Evolutionary conservation across 1,284 basidiomycete species (phyloP).

Genomic region (Puccinia horiana): DNA sequence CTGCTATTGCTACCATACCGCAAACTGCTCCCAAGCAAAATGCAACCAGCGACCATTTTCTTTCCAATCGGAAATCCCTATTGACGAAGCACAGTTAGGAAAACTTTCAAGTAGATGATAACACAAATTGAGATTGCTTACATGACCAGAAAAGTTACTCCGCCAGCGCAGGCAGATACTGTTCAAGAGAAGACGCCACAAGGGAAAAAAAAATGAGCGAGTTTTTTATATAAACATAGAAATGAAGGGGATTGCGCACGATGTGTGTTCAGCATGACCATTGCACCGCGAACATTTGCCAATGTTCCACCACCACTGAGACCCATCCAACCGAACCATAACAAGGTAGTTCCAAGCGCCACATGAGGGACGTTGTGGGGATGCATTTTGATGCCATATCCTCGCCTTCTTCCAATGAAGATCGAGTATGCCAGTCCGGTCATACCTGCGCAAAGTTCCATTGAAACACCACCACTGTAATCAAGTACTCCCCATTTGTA

Average conservation of each 20-base stretch:
- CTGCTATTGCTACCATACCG: conserved; percentile 87
- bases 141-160: conserved; percentile 83
- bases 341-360: conserved; percentile 79
- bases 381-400: conserved; percentile 80
- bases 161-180: conserved; percentile 71
- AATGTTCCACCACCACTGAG: conserved; percentile 71
- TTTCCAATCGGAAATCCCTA: conserved; percentile 60
- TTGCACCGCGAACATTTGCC: conserved; percentile 82
- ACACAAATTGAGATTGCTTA: conserved; percentile 65
- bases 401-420: conserved; percentile 83
- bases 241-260: conserved; percentile 46
- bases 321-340: conserved; percentile 96
- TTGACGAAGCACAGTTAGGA: conserved; percentile 54
- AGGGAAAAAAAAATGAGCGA: not conserved
- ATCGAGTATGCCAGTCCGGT: conserved; percentile 84
- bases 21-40: conserved; percentile 80
- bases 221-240: not conserved
- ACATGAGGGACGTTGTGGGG: conserved; percentile 90
- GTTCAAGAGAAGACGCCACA: not conserved
- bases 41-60: conserved; percentile 73
- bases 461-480: conserved; percentile 88
- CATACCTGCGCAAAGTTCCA: conserved; percentile 87
- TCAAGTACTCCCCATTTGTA: conserved; percentile 87
- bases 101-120: conserved; percentile 7
- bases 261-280: conserved; percentile 87